Evolutionary conservation across 768 basidiomycete genomes (phyloP).

Genomic region (Hebeloma cylindrosporum): DNA sequence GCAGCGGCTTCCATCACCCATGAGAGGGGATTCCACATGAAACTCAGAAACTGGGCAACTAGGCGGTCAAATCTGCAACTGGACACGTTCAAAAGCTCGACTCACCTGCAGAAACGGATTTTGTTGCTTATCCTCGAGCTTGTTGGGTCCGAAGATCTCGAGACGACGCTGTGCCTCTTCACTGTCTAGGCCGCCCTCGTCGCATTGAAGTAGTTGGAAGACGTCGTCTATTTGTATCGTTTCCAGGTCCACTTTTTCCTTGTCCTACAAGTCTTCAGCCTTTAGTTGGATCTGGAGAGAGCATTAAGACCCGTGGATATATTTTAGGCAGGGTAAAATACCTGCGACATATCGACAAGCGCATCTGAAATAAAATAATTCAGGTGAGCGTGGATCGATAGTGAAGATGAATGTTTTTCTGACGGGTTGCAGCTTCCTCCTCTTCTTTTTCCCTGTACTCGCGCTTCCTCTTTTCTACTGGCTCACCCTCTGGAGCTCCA

Average conservation of each 20-base stretch:
- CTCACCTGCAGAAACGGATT: conserved; percentile 85
- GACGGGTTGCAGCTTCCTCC: too few relatives aligned
- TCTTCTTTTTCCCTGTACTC: too few relatives aligned
- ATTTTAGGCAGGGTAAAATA: too few relatives aligned
- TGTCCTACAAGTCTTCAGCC: conserved; percentile 94
- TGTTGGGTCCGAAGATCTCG: conserved; percentile 95
- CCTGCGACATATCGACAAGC: too few relatives aligned
- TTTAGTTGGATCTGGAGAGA: conserved; percentile 78
- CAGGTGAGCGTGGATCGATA: too few relatives aligned
- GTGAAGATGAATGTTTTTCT: too few relatives aligned
- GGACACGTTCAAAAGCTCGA: conserved; percentile 6
- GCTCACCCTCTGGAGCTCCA: too few relatives aligned
- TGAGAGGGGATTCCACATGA: conserved; percentile 99
- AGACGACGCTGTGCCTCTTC: conserved; percentile 84
- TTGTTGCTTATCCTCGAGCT: conserved; percentile 87
- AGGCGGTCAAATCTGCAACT: conserved; percentile 6
- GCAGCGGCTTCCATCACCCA: conserved; percentile 99
- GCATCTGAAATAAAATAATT: too few relatives aligned
- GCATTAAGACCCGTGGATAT: too few relatives aligned
- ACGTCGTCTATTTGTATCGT: conserved; percentile 96
- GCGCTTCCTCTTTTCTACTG: too few relatives aligned
- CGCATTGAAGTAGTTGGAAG: conserved; percentile 92
- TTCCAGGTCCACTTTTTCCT: conserved; percentile 99
- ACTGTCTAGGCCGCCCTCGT: conserved; percentile 70
- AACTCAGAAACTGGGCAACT: conserved; percentile 70